These are phyloP conservation scores for Diatrype stigma DNA, from an alignment of 2,329 filamentous ascomycete genomes.

Conservation along the genomic window DNA sequence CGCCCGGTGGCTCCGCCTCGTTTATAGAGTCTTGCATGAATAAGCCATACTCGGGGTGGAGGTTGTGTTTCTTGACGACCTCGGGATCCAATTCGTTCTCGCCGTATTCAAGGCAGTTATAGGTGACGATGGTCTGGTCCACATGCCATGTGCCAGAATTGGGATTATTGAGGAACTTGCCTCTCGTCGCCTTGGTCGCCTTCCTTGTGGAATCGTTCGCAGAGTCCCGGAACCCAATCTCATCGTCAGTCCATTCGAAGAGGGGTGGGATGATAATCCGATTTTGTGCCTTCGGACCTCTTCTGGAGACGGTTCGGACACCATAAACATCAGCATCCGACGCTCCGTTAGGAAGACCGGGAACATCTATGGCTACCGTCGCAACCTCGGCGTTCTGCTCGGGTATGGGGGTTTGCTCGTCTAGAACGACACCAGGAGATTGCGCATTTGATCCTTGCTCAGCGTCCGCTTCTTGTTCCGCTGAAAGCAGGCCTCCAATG, in stretches of 20 bases:
- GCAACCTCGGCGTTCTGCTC: slow-evolving; percentile 17
- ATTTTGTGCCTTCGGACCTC: slow-evolving; percentile 41
- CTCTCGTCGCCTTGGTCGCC: slow-evolving; percentile 48
- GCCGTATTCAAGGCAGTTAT: slow-evolving; percentile 45
- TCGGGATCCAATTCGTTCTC: slow-evolving; percentile 49
- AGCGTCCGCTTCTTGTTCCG: slow-evolving; percentile 27
- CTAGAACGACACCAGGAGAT: slow-evolving; percentile 19
- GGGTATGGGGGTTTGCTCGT: slow-evolving; percentile 14
- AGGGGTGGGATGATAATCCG: slow-evolving; percentile 49
- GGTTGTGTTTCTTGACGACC: slow-evolving; percentile 42
- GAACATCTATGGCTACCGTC: slow-evolving; percentile 22
- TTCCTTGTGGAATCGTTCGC: slow-evolving; percentile 52
- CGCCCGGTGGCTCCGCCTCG: slow-evolving; percentile 35
- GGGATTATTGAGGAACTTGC: slow-evolving; percentile 50
- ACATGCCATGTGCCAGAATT: slow-evolving; percentile 51
- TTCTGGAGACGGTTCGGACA: slow-evolving; percentile 42
- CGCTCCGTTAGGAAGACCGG: slow-evolving; percentile 35
- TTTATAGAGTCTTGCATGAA: slow-evolving; percentile 46
- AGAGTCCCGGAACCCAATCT: slow-evolving; percentile 58
- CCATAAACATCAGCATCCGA: slow-evolving; percentile 49
- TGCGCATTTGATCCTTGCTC: slow-evolving; percentile 29
- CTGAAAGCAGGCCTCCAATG: slow-evolving; percentile 34
- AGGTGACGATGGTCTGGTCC: slow-evolving; percentile 50
- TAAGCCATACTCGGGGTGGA: slow-evolving; percentile 53
- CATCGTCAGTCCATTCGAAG: slow-evolving; percentile 46